Evolutionary conservation across 192 early-diverging fungal species (phyloP).

Genomic region (Entophlyctis helioformis): DNA sequence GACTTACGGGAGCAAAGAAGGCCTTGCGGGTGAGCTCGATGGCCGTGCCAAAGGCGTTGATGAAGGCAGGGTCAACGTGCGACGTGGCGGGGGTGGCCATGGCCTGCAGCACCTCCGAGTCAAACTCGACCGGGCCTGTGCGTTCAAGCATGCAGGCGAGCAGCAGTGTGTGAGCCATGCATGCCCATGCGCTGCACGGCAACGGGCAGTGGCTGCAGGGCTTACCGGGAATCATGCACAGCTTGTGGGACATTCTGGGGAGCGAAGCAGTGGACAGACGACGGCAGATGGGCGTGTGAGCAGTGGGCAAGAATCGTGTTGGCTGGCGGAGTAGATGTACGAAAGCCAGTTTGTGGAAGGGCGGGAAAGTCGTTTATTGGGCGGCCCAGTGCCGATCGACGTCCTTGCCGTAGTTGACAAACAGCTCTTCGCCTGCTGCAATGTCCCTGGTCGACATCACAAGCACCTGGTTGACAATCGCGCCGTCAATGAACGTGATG

Average conservation of each 20-base stretch:
- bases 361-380: neutral
- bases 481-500: slow-evolving; percentile 68
- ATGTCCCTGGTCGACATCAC: slow-evolving; percentile 64
- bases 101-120: slow-evolving; percentile 63
- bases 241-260: slow-evolving; percentile 30
- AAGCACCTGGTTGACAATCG: slow-evolving; percentile 76
- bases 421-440: slow-evolving; percentile 64
- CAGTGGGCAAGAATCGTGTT: too few relatives aligned
- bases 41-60: slow-evolving; percentile 74
- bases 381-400: slow-evolving; percentile 64
- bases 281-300: neutral
- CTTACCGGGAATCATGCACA: slow-evolving; percentile 91
- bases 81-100: slow-evolving; percentile 85
- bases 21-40: slow-evolving; percentile 76
- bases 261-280: neutral
- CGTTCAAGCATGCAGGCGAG: neutral
- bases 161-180: neutral
- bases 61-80: slow-evolving; percentile 84
- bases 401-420: slow-evolving; percentile 78
- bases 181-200: too few relatives aligned
- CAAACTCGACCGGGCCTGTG: slow-evolving; percentile 90
- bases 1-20: slow-evolving; percentile 51
- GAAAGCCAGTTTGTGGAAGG: too few relatives aligned
- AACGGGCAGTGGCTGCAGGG: too few relatives aligned
- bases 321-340: too few relatives aligned